phyloP scores from a whole-genome alignment of 2,329 filamentous ascomycete genomes.

The Shiraia sp. region DNA sequence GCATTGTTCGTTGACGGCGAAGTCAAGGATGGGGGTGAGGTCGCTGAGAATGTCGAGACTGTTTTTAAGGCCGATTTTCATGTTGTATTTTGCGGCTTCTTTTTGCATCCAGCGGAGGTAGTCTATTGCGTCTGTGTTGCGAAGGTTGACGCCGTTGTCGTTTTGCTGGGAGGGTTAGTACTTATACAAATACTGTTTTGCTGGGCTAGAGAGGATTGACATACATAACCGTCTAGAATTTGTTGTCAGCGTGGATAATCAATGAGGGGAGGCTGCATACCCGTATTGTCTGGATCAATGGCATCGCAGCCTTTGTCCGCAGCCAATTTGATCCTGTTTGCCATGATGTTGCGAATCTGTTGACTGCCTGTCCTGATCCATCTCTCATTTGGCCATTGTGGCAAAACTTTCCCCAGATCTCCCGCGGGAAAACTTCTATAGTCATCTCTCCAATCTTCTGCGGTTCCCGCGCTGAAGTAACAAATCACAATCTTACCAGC shows the following conservation, averaged over 20 bases:
- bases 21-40: constrained; percentile 26
- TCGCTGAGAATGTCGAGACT: constrained; percentile 29
- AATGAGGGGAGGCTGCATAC: constrained; percentile 11
- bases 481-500: constrained; percentile 35
- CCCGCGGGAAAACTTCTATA: constrained; percentile 23
- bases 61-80: constrained; percentile 38
- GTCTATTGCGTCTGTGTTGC: constrained; percentile 26
- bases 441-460: constrained; percentile 36
- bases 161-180: constrained; percentile 31
- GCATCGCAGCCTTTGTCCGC: constrained; percentile 38
- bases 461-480: constrained; percentile 39
- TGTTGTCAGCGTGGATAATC: constrained; percentile 1
- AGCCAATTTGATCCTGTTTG: constrained; percentile 33
- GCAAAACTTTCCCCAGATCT: constrained; percentile 34
- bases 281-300: constrained; percentile 39
- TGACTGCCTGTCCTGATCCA: constrained; percentile 31
- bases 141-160: constrained; percentile 32
- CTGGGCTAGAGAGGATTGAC: constrained; percentile 1
- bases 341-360: constrained; percentile 33
- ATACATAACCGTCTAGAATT: constrained; percentile 25
- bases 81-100: constrained; percentile 24
- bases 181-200: neutral
- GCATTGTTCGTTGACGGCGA: constrained; percentile 41
- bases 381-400: constrained; percentile 36
- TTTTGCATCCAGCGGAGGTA: constrained; percentile 31